A percentile compares a stretch with the other conserved stretches of the same genome.
phyloP scores from a whole-genome alignment of 148 eudicot genomes.

The Chenopodium suecicum region DNA sequence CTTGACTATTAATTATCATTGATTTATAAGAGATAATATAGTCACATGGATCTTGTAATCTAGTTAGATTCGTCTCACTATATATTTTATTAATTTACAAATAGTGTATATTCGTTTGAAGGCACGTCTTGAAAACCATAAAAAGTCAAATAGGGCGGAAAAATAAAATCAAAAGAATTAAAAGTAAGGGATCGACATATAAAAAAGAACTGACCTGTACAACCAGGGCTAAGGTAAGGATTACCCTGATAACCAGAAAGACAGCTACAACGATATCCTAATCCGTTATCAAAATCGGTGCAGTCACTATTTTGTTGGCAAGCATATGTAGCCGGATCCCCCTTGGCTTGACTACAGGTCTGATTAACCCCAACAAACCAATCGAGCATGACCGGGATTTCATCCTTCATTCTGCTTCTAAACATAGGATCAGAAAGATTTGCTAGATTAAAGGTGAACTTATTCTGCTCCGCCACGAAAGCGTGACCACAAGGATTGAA shows the following conservation, averaged over 20 bases:
- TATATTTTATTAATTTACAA: too few species aligned
- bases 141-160: too few species aligned
- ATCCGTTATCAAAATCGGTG: conserved; percentile 13
- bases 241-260: conserved; percentile 23
- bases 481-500: conserved; percentile 53
- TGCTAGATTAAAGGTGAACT: conserved; percentile 28
- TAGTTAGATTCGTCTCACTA: too few species aligned
- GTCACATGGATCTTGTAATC: too few species aligned
- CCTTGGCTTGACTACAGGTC: conserved; percentile 24
- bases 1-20: too few species aligned
- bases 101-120: too few species aligned
- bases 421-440: conserved; percentile 31
- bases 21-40: too few species aligned
- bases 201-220: too few species aligned
- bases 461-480: conserved; percentile 40
- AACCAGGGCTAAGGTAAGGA: conserved; percentile 21
- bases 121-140: too few species aligned
- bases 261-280: conserved; percentile 35
- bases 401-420: background rate
- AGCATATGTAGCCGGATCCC: background rate
- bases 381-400: conserved; percentile 31
- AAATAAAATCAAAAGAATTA: too few species aligned
- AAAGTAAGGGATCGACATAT: too few species aligned
- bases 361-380: conserved; percentile 31
- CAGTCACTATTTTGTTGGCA: conserved; percentile 30